These are phyloP conservation scores for Wickerhamiella siamensis DNA, from an alignment of 805 yeast species.

Conservation along the genomic window DNA sequence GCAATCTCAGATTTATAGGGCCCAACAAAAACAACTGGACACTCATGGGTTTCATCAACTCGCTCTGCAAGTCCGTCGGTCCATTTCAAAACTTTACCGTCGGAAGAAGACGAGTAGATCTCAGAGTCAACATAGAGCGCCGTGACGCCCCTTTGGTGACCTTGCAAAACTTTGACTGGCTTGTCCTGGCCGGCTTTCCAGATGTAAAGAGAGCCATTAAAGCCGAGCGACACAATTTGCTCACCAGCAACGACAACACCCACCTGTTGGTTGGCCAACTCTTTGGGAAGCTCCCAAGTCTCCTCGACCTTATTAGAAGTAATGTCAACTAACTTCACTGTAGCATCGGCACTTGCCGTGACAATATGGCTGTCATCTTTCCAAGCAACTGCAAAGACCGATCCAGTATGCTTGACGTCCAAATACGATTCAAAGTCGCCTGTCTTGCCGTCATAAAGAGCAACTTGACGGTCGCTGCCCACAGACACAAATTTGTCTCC, in stretches of 20 bases:
- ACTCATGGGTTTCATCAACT: conserved; percentile 38
- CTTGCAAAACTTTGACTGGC: conserved; percentile 36
- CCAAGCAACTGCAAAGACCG: conserved; percentile 72
- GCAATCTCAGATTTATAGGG: conserved; percentile 25
- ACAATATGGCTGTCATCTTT: conserved; percentile 40
- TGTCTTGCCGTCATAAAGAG: conserved; percentile 71
- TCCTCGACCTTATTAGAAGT: conserved; percentile 31
- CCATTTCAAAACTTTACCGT: conserved; percentile 65
- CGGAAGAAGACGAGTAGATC: conserved; percentile 59
- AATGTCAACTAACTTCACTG: conserved; percentile 52
- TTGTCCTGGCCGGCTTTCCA: conserved; percentile 28
- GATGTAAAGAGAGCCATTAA: conserved; percentile 56
- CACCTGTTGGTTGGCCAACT: conserved; percentile 54
- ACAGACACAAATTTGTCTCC: conserved; percentile 65
- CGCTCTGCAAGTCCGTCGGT: conserved; percentile 27
- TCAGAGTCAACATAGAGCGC: conserved; percentile 28
- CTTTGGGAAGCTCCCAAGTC: conserved; percentile 37
- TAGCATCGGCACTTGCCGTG: conserved; percentile 73
- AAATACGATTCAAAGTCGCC: conserved; percentile 56
- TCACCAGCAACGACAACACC: conserved; percentile 59
- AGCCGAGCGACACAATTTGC: conserved; percentile 51
- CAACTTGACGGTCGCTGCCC: conserved; percentile 70
- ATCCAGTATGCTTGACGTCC: conserved; percentile 47
- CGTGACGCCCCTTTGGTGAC: conserved; percentile 77
- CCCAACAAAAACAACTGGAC: conserved; percentile 47